Evolutionary conservation across 495 filamentous ascomycete genomes (phyloP).

Genomic region (Cercophora sp.): DNA sequence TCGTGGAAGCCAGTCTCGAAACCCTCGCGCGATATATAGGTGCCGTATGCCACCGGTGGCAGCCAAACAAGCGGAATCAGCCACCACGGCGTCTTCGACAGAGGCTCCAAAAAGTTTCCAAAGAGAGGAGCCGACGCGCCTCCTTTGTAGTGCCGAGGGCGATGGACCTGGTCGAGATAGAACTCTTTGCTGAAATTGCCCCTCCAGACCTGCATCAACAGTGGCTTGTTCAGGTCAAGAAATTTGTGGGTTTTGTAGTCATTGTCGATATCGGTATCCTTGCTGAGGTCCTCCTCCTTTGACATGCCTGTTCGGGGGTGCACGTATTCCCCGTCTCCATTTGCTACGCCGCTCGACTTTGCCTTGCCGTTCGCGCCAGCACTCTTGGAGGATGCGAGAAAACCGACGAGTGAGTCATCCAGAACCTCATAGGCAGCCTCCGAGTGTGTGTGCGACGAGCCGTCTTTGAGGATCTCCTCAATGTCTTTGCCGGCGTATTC

Average conservation of each 20-base stretch:
- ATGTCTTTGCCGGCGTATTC: slow-evolving; percentile 90
- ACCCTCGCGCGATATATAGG: slow-evolving; percentile 60
- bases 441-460: slow-evolving; percentile 75
- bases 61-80: slow-evolving; percentile 81
- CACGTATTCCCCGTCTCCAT: slow-evolving; percentile 41
- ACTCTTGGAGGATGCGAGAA: slow-evolving; percentile 54
- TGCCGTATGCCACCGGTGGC: slow-evolving; percentile 73
- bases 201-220: slow-evolving; percentile 84
- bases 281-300: slow-evolving; percentile 75
- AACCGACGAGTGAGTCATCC: slow-evolving; percentile 72
- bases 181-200: slow-evolving; percentile 89
- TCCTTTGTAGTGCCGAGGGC: slow-evolving; percentile 89
- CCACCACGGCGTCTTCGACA: slow-evolving; percentile 93
- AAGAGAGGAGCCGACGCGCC: slow-evolving; percentile 91
- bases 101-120: slow-evolving; percentile 94
- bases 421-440: slow-evolving; percentile 93
- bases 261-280: slow-evolving; percentile 68
- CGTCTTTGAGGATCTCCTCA: slow-evolving; percentile 75
- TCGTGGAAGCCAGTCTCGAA: slow-evolving; percentile 36
- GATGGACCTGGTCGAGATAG: slow-evolving; percentile 93
- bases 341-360: slow-evolving; percentile 20
- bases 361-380: slow-evolving; percentile 23
- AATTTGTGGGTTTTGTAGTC: slow-evolving; percentile 92
- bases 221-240: slow-evolving; percentile 79
- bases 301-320: slow-evolving; percentile 82